A percentile compares a stretch with the other conserved stretches of the same genome.
Conservation (phyloP, 1,139 yeast genomes). For the Magnusiomyces tetraspermus region DNA sequence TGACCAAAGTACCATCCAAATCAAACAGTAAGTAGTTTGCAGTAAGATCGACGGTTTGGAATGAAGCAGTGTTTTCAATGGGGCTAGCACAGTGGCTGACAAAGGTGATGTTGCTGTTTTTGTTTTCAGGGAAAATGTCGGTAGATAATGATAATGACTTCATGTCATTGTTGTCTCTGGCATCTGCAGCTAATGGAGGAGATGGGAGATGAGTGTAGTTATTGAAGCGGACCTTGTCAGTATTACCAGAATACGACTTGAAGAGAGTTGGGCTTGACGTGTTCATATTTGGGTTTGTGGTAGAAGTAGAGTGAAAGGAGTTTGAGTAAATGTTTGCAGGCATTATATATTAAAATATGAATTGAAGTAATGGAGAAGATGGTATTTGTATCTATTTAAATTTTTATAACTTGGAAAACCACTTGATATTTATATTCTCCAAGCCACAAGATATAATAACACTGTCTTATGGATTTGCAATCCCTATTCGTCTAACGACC, state of each 20-base stretch:
- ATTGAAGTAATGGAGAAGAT: neutral
- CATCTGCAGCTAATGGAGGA: no score
- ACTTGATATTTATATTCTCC: neutral
- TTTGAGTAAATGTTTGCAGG: neutral
- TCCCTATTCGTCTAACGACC: no score
- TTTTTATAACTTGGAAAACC: neutral
- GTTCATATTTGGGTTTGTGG: neutral
- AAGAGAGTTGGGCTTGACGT: neutral
- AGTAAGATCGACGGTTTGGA: neutral
- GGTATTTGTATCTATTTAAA: neutral
- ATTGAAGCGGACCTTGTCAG: neutral
- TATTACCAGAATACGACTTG: neutral
- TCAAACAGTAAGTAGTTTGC: slow-evolving; percentile 45
- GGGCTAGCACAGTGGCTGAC: neutral
- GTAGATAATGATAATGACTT: no score
- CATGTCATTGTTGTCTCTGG: no score
- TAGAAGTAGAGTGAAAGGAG: neutral
- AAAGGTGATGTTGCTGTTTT: no score
- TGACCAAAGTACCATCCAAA: slow-evolving; percentile 77
- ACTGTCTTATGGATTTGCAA: no score
- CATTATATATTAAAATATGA: neutral
- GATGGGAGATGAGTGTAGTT: neutral
- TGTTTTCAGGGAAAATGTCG: no score
- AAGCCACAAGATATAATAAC: no score
- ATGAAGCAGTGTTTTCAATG: neutral